Base-by-base conservation (phyloP, 2,329 filamentous ascomycete genomes). In the Harringtonia aguacate region DNA sequence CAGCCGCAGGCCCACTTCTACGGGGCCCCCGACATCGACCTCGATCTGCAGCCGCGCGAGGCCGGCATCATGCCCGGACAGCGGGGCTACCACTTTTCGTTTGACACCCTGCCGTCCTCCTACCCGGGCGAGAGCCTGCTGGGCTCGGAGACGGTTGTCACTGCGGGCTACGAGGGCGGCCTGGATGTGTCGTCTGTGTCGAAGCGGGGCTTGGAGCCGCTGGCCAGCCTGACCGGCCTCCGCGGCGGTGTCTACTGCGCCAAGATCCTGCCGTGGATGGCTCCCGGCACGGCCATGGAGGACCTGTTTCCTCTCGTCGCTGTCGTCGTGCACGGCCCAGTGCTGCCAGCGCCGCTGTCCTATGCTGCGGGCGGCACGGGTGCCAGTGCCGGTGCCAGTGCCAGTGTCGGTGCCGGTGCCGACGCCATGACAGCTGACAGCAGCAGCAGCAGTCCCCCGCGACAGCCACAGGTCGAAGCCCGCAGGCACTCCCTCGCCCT, bases 91-190 rank as follows among this genome's bases (percentile, higher is more conserved):
- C 86, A 83, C 58, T 92, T 86, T 58, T 81, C 83, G 7, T 88
- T 94, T 54, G 89, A 95, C 58, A 79, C 71, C 3, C 68, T 94
- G 36, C 70, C 73, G 2, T 60, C 64, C n/a, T 59, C 61, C 4
- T 53, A 55, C 15, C 27, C 35, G 1, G 54, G 56, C 8, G 59
- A 64, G 43, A 58, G 60, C 43, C 52, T 53, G 15, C 55, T 62
- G 44, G 65, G 66, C 29, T 64, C 65, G 43, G 74, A 84, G 55
- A 81, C 83, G 59, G 77, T 85, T 22, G 67, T 88, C 36, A 62
- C 95, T 5, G 75, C 86, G 9, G 89, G 89, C 2, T 87, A 81
- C 52, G 84, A 94, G 58, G 86, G 86, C 35, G 81, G 81, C 1
- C 58, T 95, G 40, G 83, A 90, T 50, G 73, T 95, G 15, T 81